A percentile compares a stretch with the other conserved stretches of the same genome.
Evolutionary conservation across 2,329 filamentous ascomycete genomes (phyloP).

Genomic region (Graphilbum sp.): DNA sequence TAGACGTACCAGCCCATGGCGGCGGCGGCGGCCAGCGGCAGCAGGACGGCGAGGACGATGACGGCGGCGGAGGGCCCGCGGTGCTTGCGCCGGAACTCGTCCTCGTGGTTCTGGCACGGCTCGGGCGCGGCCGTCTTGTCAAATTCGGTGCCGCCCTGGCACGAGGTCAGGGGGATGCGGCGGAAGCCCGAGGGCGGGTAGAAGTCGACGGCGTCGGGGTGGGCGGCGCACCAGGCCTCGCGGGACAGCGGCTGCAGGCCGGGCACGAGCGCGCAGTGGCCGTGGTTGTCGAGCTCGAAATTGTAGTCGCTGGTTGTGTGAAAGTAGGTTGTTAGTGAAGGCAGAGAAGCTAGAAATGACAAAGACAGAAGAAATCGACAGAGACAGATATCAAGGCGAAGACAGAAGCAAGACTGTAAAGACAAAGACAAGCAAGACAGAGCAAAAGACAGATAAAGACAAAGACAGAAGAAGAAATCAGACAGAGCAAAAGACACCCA

Average conservation of each 20-base stretch:
- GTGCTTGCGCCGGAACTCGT: conserved; percentile 54
- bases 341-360: neutral
- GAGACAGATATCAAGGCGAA: too few species aligned
- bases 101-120: conserved; percentile 63
- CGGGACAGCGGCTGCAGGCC: conserved; percentile 47
- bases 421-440: neutral
- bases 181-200: conserved; percentile 80
- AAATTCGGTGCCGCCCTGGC: conserved; percentile 55
- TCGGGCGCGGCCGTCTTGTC: conserved; percentile 48
- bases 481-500: conserved; percentile 24
- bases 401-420: neutral
- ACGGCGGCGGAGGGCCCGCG: conserved; percentile 53
- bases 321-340: neutral
- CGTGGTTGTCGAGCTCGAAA: conserved; percentile 63
- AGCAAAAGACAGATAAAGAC: neutral
- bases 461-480: conserved; percentile 1
- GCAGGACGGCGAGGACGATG: conserved; percentile 64
- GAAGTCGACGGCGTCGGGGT: conserved; percentile 61
- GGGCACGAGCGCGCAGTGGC: conserved; percentile 57
- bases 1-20: conserved; percentile 73
- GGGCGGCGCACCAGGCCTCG: conserved; percentile 32
- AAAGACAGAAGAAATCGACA: neutral
- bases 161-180: conserved; percentile 78
- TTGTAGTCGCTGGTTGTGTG: conserved; percentile 62
- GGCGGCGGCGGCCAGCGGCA: conserved; percentile 56